Conservation (phyloP, 2,329 filamentous ascomycete species). For the Aspergillus melleus region DNA sequence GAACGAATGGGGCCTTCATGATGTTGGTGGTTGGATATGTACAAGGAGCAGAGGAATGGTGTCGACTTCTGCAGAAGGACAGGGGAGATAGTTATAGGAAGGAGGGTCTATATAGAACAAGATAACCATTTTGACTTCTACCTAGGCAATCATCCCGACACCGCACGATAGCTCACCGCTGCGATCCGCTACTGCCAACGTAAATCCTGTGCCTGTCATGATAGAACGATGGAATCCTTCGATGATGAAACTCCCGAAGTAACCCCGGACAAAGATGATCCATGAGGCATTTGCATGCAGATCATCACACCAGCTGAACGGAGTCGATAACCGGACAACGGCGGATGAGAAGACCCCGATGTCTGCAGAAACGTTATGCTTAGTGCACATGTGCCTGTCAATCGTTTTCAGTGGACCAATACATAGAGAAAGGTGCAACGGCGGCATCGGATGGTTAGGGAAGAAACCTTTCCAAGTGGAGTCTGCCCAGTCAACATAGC, state of each 20-base stretch:
- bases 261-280: not conserved
- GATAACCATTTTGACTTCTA: not conserved
- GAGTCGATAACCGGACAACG: not conserved
- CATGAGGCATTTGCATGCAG: not conserved
- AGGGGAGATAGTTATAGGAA: not conserved
- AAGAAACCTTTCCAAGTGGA: not conserved
- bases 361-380: not conserved
- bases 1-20: slow-evolving; percentile 1
- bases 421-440: not conserved
- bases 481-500: not conserved
- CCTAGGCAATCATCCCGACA: not conserved
- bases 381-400: not conserved
- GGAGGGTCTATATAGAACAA: not conserved
- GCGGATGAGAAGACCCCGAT: not conserved
- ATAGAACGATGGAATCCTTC: not conserved
- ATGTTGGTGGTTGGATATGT: not conserved
- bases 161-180: not conserved
- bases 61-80: not conserved
- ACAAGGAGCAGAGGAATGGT: not conserved
- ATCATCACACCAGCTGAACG: not conserved
- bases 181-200: not conserved
- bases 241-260: not conserved
- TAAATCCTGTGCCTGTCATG: not conserved
- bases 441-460: not conserved
- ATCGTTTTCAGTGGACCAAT: not conserved